Evolutionary conservation across 139 green algal species (phyloP).

Genomic region (Coccomyxa sp.): DNA sequence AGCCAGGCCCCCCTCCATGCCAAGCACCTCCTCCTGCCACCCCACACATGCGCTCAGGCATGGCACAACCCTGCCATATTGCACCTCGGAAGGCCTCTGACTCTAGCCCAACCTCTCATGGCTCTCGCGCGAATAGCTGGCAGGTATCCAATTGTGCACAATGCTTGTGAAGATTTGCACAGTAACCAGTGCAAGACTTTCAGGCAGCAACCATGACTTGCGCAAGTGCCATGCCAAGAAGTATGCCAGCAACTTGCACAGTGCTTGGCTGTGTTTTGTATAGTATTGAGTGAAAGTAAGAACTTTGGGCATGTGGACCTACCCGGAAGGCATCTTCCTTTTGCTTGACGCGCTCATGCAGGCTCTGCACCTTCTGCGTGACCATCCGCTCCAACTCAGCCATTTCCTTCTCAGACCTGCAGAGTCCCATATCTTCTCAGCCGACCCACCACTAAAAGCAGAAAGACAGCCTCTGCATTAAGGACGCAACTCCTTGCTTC

Average conservation of each 20-base stretch:
- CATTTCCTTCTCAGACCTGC: constrained; percentile 35
- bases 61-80: too few species aligned
- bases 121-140: too few species aligned
- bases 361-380: constrained; percentile 21
- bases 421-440: neutral
- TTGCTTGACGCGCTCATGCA: constrained; percentile 14
- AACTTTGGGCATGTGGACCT: constrained; percentile 6
- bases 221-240: neutral
- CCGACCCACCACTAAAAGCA: too few species aligned
- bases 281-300: too few species aligned
- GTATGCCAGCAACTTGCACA: too few species aligned
- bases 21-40: constrained; percentile 20
- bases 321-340: constrained; percentile 29
- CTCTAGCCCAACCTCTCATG: too few species aligned
- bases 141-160: neutral
- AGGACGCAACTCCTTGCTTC: too few species aligned
- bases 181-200: neutral
- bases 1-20: constrained; percentile 29
- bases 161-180: neutral
- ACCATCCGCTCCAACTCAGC: constrained; percentile 19
- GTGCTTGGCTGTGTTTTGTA: too few species aligned
- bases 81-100: too few species aligned
- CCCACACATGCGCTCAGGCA: too few species aligned
- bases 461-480: too few species aligned
- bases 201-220: neutral